These are phyloP conservation scores for Candida anglica DNA, from an alignment of 805 yeast genomes.

Conservation along the genomic window DNA sequence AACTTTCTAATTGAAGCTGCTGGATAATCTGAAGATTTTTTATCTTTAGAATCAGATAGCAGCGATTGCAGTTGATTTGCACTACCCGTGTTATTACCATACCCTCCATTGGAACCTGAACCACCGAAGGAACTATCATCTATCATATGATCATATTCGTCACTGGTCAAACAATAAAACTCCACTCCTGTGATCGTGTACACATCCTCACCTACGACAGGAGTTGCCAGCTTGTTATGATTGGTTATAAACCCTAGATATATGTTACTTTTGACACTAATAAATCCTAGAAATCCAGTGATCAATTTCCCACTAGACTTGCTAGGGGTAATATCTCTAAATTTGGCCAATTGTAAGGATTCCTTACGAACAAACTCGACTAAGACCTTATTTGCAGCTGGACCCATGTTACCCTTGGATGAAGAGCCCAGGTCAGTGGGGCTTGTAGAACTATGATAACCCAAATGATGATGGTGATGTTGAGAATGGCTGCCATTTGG, in stretches of 20 bases:
- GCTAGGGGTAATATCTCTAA: conserved; percentile 39
- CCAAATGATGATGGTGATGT: conserved; percentile 15
- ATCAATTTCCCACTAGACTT: conserved; percentile 22
- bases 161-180: conserved; percentile 60
- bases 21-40: conserved; percentile 25
- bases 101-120: conserved; percentile 3
- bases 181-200: conserved; percentile 55
- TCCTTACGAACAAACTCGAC: conserved; percentile 52
- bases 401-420: conserved; percentile 1
- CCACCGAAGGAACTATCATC: conserved; percentile 15
- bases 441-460: conserved; percentile 5
- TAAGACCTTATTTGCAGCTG: conserved; percentile 23
- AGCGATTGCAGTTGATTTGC: not conserved
- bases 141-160: conserved; percentile 44
- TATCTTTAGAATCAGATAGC: conserved; percentile 16
- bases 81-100: not conserved
- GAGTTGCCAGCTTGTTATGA: conserved; percentile 53
- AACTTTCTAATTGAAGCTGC: conserved; percentile 43
- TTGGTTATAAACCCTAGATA: conserved; percentile 59
- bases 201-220: conserved; percentile 51
- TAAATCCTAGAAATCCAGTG: conserved; percentile 60
- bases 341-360: conserved; percentile 34
- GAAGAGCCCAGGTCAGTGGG: conserved; percentile 17
- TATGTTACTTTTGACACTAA: conserved; percentile 49
- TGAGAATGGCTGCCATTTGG: too few species aligned